Percentiles rank a stretch among this genome's conserved stretches.
Conservation (phyloP, 208 protist species). For the Porcisia hertigi region DNA sequence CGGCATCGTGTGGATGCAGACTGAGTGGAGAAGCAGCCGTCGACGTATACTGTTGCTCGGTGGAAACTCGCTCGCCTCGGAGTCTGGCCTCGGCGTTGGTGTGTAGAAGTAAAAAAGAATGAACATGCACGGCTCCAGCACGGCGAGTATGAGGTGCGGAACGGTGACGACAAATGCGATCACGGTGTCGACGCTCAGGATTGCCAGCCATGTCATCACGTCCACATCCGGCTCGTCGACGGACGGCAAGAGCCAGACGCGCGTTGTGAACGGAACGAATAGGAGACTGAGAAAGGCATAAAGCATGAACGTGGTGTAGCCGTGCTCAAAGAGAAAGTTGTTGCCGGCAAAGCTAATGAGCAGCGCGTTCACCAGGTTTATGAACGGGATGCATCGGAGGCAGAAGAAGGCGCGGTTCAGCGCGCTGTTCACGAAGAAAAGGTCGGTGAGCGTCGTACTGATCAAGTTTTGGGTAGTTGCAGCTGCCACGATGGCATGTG, state of each 20-base stretch:
- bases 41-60: conserved; percentile 57
- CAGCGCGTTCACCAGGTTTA: conserved; percentile 75
- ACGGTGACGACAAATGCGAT: conserved; percentile 48
- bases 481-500: conserved; percentile 54
- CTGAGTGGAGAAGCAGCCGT: conserved; percentile 60
- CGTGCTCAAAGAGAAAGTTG: conserved; percentile 63
- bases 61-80: conserved; percentile 11
- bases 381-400: conserved; percentile 65
- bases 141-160: conserved; percentile 60
- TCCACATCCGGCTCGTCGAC: conserved; percentile 69
- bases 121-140: conserved; percentile 66
- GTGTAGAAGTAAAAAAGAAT: conserved; percentile 69
- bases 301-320: conserved; percentile 51
- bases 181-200: conserved; percentile 54
- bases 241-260: conserved; percentile 77
- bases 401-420: conserved; percentile 75
- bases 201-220: conserved; percentile 60
- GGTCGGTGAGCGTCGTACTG: conserved; percentile 50
- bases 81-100: conserved; percentile 32
- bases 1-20: conserved; percentile 34
- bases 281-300: conserved; percentile 63
- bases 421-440: conserved; percentile 56
- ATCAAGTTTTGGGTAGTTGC: conserved; percentile 50
- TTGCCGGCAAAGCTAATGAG: conserved; percentile 70
- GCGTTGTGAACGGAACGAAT: conserved; percentile 74